Base-by-base conservation (phyloP, 306 rosid genomes). In the Prunus armeniaca region DNA sequence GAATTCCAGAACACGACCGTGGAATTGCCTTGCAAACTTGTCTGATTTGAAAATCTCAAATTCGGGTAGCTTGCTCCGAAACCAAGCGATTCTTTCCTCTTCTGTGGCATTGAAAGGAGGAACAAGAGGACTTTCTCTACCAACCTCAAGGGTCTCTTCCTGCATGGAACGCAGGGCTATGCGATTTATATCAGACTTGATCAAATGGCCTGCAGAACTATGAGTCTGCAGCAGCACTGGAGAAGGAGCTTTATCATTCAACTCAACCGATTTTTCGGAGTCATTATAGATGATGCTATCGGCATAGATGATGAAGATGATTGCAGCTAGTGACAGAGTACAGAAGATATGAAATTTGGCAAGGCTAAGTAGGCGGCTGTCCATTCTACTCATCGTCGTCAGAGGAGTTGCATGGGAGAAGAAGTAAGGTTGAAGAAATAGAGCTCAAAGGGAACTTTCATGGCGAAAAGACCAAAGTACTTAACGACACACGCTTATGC, bases 51-150 rank as follows among this genome's bases (percentile, higher is more conserved):
- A 82, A 72, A 90, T 90, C 19, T 73, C 64, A 69, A 91, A 81
- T 27, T 81, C 38, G 0, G 88, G 84, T 17, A 89, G 67, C 49
- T 76, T 85, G 71, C 55, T 60, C 64, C 38, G 74, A 24, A 91
- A 85, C 97, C 94, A 91, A 50, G 69, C 72, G 17, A 88, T 88
- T 67, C 90, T 86, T 56, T 91, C 88, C 58, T 65, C 76, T 77
- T 84, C 79, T 4, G 88, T 78, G 15, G 52, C 77, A 71, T 80
- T 85, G 17, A 81, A 9, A 34, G 94, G 94, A 65, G 86, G 72
- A 30, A 83, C 75, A 20, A 82, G 77, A 57, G 80, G 71, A 27
- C 73, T 80, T 64, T 58, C 87, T 14, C 50, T 27, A 1, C 73
- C 77, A 65, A 78, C 80, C 30, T 68, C 76, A 12, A 62, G 51